phyloP scores from a whole-genome alignment of 352 stramenopile species.

The Phytophthora pluvialis region DNA sequence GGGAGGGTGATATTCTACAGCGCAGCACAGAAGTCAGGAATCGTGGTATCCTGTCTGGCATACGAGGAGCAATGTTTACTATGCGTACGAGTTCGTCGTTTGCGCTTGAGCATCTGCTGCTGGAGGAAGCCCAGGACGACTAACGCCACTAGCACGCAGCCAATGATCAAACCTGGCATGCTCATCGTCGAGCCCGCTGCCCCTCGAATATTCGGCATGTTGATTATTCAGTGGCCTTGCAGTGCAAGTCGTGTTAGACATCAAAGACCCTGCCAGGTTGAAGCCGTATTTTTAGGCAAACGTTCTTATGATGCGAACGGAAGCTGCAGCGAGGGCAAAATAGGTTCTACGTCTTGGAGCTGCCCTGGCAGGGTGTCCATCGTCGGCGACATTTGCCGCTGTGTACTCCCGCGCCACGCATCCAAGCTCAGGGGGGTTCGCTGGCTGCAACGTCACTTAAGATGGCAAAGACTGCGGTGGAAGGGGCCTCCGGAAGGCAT shows the following conservation, averaged over 20 bases:
- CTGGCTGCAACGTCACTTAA: not conserved
- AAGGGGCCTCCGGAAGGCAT: not conserved
- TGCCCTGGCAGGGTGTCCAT: not conserved
- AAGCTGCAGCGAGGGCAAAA: too few species aligned
- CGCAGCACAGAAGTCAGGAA: not conserved
- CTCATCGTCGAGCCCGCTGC: slow-evolving; percentile 30
- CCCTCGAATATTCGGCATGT: slow-evolving; percentile 52
- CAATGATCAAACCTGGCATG: slow-evolving; percentile 51
- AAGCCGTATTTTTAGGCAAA: slow-evolving; percentile 25
- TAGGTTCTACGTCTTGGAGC: too few species aligned
- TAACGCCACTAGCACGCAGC: slow-evolving; percentile 42
- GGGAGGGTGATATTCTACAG: slow-evolving; percentile 51
- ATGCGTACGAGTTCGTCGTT: slow-evolving; percentile 32
- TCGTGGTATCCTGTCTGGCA: not conserved
- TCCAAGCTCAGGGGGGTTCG: not conserved
- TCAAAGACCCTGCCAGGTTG: not conserved
- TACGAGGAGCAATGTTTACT: not conserved
- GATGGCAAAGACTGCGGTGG: not conserved
- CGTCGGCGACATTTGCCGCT: not conserved
- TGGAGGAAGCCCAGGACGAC: slow-evolving; percentile 50
- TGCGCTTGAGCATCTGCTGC: slow-evolving; percentile 39
- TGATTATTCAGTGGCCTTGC: not conserved
- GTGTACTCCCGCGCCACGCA: not conserved
- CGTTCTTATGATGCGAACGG: slow-evolving; percentile 10
- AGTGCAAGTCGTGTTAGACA: not conserved